phyloP scores from a whole-genome alignment of 2,329 filamentous ascomycete species.

The Aspergillus novofumigatus region DNA sequence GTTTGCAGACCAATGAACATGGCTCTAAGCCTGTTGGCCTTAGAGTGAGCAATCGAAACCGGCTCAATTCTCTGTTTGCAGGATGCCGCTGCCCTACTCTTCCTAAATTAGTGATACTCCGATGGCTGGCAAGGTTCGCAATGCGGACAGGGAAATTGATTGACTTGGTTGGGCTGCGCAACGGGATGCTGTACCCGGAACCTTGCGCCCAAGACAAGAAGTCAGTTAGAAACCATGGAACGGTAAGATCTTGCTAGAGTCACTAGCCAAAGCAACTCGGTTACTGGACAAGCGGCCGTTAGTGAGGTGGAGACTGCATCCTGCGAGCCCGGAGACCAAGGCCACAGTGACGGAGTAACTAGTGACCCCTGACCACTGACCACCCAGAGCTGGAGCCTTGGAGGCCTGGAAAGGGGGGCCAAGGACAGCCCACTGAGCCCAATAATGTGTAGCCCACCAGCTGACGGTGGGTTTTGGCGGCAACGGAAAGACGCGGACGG shows the following conservation, averaged over 20 bases:
- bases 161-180: slow-evolving; percentile 4
- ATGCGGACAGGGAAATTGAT: slow-evolving; percentile 3
- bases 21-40: not conserved
- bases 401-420: not conserved
- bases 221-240: not conserved
- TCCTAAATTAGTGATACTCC: not conserved
- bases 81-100: not conserved
- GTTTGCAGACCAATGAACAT: not conserved
- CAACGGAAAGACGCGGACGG: slow-evolving; percentile 33
- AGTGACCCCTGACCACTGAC: not conserved
- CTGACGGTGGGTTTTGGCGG: slow-evolving; percentile 25
- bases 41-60: not conserved
- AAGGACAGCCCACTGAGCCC: slow-evolving; percentile 14
- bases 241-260: not conserved
- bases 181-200: not conserved
- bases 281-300: slow-evolving; percentile 7
- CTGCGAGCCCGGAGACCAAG: slow-evolving; percentile 13
- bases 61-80: not conserved
- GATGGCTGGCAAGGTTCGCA: not conserved
- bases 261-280: not conserved
- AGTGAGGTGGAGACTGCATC: slow-evolving; percentile 10
- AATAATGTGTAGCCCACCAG: not conserved
- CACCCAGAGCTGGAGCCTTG: slow-evolving; percentile 5
- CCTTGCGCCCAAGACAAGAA: slow-evolving; percentile 1
- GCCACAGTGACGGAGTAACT: not conserved